Percentiles rank a stretch among this genome's conserved stretches.
Evolutionary conservation across 345 rosid genomes (phyloP).

Genomic region (Populus simonii): DNA sequence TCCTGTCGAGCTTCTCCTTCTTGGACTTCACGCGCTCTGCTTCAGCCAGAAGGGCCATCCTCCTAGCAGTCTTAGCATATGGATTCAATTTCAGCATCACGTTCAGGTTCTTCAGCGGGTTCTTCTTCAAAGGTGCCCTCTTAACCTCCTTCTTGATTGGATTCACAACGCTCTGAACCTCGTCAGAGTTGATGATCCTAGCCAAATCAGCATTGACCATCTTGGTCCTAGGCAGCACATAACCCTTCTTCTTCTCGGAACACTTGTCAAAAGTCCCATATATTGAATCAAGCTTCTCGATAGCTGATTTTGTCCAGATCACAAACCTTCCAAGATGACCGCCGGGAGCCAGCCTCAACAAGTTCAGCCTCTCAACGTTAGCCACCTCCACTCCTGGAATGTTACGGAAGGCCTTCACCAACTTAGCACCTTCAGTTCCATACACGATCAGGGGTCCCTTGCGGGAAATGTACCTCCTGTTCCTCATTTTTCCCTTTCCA

Average conservation of each 20-base stretch:
- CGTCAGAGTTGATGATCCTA: slow-evolving; percentile 91
- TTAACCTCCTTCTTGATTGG: slow-evolving; percentile 67
- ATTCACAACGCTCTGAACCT: slow-evolving; percentile 86
- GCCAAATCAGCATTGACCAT: slow-evolving; percentile 95
- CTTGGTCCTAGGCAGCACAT: slow-evolving; percentile 78
- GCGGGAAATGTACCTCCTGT: slow-evolving; percentile 75
- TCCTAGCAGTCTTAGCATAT: slow-evolving; percentile 90
- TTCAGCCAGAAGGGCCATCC: slow-evolving; percentile 93
- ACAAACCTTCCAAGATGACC: slow-evolving; percentile 93
- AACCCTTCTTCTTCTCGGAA: slow-evolving; percentile 89
- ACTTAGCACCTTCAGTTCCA: slow-evolving; percentile 73
- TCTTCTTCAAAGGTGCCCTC: slow-evolving; percentile 91
- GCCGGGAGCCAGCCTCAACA: slow-evolving; percentile 91
- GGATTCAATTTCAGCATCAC: slow-evolving; percentile 85
- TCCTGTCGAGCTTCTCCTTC: slow-evolving; percentile 96
- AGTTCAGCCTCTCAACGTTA: slow-evolving; percentile 75
- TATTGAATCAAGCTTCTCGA: slow-evolving; percentile 85
- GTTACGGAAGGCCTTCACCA: slow-evolving; percentile 89
- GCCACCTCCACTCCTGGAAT: slow-evolving; percentile 92
- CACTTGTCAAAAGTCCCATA: slow-evolving; percentile 80
- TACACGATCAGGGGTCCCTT: slow-evolving; percentile 90
- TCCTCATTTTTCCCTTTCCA: slow-evolving; percentile 91
- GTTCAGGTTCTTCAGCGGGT: slow-evolving; percentile 84
- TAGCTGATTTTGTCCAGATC: slow-evolving; percentile 93
- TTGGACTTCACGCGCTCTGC: slow-evolving; percentile 83